phyloP scores from a whole-genome alignment of 1,284 basidiomycete genomes.

The Neolentinus lepideus region DNA sequence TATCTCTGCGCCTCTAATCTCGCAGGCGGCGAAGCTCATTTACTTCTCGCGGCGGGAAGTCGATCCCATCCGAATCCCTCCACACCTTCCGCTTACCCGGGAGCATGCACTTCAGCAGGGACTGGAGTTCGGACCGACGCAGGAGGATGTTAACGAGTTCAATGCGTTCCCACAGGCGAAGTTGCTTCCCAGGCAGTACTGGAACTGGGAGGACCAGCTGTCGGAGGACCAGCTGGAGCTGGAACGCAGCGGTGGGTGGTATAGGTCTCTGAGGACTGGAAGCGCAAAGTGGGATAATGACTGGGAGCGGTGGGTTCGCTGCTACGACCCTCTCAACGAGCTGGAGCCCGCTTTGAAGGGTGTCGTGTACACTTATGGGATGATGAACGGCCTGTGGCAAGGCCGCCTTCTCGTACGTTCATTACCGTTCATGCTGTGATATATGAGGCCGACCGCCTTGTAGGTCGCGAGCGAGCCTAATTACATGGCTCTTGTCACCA shows the following conservation, averaged over 20 bases:
- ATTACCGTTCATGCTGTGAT: background rate
- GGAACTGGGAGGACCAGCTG: slow-evolving; percentile 34
- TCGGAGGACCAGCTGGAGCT: slow-evolving; percentile 15
- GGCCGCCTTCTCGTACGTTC: slow-evolving; percentile 47
- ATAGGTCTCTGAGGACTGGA: slow-evolving; percentile 18
- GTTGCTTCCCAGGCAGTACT: slow-evolving; percentile 21
- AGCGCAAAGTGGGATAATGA: slow-evolving; percentile 49
- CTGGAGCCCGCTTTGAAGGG: slow-evolving; percentile 35
- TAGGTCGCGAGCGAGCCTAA: slow-evolving; percentile 26
- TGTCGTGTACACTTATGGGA: slow-evolving; percentile 40
- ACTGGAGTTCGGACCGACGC: slow-evolving; percentile 33
- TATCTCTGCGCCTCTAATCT: slow-evolving; percentile 41
- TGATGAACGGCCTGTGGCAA: slow-evolving; percentile 48
- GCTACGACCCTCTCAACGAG: slow-evolving; percentile 33
- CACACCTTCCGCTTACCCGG: slow-evolving; percentile 38
- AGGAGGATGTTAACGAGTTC: slow-evolving; percentile 53
- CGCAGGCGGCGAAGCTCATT: slow-evolving; percentile 52
- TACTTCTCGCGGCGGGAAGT: slow-evolving; percentile 55
- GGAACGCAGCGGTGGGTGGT: slow-evolving; percentile 21
- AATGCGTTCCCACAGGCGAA: slow-evolving; percentile 35
- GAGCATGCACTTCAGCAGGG: slow-evolving; percentile 28
- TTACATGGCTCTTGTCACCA: slow-evolving; percentile 26
- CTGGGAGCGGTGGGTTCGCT: slow-evolving; percentile 48
- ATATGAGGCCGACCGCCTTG: background rate
- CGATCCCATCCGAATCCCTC: slow-evolving; percentile 35